phyloP scores from a whole-genome alignment of 345 rosid genomes.

The Brassica juncea region DNA sequence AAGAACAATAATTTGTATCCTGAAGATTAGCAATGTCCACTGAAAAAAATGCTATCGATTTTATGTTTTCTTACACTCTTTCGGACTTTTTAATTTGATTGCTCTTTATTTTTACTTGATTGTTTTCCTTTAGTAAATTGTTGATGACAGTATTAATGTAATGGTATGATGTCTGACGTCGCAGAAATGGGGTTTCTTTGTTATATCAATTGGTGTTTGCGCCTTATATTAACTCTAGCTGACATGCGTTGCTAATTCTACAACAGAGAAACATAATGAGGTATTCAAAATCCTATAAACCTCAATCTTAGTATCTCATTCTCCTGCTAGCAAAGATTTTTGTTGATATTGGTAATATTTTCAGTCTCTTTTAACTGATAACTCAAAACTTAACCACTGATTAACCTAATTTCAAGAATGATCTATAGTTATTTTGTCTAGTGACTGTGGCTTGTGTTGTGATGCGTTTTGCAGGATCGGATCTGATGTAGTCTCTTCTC shows the following conservation, averaged over 20 bases:
- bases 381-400: constrained; percentile 1
- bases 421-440: constrained; percentile 1
- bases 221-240: constrained; percentile 24
- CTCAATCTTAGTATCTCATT: constrained; percentile 4
- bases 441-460: constrained; percentile 13
- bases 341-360: not conserved
- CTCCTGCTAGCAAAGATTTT: not conserved
- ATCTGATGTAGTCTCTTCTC: constrained; percentile 47
- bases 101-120: not conserved
- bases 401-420: not conserved
- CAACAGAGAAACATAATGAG: constrained; percentile 9
- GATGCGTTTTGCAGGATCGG: constrained; percentile 57
- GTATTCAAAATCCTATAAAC: not conserved
- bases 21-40: constrained; percentile 26
- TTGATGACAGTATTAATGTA: not conserved
- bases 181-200: not conserved
- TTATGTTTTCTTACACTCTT: constrained; percentile 21
- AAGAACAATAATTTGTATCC: not conserved
- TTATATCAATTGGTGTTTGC: constrained; percentile 3
- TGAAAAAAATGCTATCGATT: constrained; percentile 5
- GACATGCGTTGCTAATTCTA: constrained; percentile 5
- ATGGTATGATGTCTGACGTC: not conserved
- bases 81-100: not conserved
- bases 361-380: constrained; percentile 23
- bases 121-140: not conserved